Evolutionary conservation across 2,329 filamentous ascomycete species (phyloP).

Genomic region (Fusarium sororula): DNA sequence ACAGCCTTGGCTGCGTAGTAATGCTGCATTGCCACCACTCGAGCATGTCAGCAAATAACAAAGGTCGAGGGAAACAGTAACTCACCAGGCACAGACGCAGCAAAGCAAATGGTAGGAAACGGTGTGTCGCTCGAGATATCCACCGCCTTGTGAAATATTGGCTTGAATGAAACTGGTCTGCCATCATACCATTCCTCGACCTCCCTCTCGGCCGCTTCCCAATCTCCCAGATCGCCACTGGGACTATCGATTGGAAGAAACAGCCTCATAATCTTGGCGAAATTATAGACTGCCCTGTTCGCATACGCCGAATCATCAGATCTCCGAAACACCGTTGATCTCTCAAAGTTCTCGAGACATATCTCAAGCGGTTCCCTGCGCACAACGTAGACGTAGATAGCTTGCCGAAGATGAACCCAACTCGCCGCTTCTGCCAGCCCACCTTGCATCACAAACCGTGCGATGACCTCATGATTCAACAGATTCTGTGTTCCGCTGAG

Average conservation of each 20-base stretch:
- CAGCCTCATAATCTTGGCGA: neutral
- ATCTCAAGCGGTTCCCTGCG: neutral
- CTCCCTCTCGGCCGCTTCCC: neutral
- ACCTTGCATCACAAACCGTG: neutral
- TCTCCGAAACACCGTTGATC: neutral
- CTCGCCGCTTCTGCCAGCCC: neutral
- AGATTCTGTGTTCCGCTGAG: neutral
- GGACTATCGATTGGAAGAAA: neutral
- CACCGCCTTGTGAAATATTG: neutral
- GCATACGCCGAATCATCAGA: neutral
- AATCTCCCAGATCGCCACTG: fast-evolving
- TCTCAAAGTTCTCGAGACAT: neutral
- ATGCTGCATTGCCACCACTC: conserved; percentile 4
- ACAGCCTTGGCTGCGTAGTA: conserved; percentile 4
- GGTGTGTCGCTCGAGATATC: neutral
- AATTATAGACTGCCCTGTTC: neutral
- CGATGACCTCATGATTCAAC: neutral
- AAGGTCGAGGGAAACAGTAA: fast-evolving
- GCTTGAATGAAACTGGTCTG: neutral
- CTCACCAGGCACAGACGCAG: neutral
- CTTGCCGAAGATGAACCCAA: neutral
- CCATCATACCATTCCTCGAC: neutral
- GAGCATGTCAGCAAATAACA: fast-evolving
- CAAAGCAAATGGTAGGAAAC: neutral
- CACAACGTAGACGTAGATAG: neutral